Evolutionary conservation across 495 filamentous ascomycete genomes (phyloP).

Genomic region (Xylaria nigripes): DNA sequence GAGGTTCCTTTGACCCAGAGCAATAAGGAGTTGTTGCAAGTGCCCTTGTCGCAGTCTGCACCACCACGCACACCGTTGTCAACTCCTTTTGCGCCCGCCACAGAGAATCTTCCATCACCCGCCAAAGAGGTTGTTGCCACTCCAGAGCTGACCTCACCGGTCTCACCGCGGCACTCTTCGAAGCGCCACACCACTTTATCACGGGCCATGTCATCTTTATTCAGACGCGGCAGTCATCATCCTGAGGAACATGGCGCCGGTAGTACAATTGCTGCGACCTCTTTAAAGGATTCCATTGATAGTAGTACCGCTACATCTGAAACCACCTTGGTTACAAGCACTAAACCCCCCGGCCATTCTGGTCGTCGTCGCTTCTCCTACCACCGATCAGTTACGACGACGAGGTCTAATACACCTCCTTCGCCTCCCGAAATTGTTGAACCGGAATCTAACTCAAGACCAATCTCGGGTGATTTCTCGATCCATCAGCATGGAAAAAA

Average conservation of each 20-base stretch:
- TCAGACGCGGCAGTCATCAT: constrained; percentile 21
- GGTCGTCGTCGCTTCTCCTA: constrained; percentile 38
- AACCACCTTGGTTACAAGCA: constrained; percentile 13
- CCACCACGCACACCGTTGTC: constrained; percentile 4
- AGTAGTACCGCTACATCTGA: constrained; percentile 18
- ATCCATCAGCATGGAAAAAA: constrained; percentile 36
- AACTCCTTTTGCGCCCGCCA: constrained; percentile 13
- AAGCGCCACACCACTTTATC: constrained; percentile 20
- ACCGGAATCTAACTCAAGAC: constrained; percentile 31
- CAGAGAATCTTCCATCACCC: constrained; percentile 27
- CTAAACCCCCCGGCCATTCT: constrained; percentile 11
- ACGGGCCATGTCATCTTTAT: constrained; percentile 22
- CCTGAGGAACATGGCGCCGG: constrained; percentile 11
- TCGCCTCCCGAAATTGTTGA: constrained; percentile 40
- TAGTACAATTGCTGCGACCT: not conserved
- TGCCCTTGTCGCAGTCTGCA: constrained; percentile 16
- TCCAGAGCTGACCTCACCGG: constrained; percentile 10
- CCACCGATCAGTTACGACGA: constrained; percentile 37
- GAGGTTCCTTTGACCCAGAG: constrained; percentile 16
- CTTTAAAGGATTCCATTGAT: constrained; percentile 17
- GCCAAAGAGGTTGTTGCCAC: not conserved
- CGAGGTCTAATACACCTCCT: constrained; percentile 46
- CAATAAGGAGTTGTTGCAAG: constrained; percentile 16
- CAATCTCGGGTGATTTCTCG: constrained; percentile 33
- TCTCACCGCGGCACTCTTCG: constrained; percentile 4